These are phyloP conservation scores for Boletus reticuloceps DNA, from an alignment of 768 basidiomycete genomes.

Conservation along the genomic window DNA sequence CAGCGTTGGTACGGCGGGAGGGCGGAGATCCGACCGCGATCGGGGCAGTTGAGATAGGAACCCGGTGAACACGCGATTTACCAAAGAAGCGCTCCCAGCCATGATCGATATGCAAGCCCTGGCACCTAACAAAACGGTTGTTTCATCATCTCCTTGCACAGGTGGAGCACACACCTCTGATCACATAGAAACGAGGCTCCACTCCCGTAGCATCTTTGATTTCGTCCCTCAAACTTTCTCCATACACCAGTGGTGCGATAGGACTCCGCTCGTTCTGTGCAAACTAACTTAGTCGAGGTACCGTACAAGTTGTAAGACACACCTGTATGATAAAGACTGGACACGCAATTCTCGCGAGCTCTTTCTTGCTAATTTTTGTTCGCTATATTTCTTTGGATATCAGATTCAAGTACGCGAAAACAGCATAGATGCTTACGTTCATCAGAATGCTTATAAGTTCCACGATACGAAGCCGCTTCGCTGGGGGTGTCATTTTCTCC, in stretches of 20 bases:
- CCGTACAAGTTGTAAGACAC: slow-evolving; percentile 8
- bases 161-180: slow-evolving; percentile 49
- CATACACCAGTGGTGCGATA: slow-evolving; percentile 51
- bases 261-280: slow-evolving; percentile 59
- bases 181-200: slow-evolving; percentile 52
- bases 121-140: slow-evolving; percentile 40
- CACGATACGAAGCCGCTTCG: slow-evolving; percentile 47
- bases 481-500: slow-evolving; percentile 55
- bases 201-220: slow-evolving; percentile 45
- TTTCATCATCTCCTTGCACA: not conserved
- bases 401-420: not conserved
- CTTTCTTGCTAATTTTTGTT: slow-evolving; percentile 45
- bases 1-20: slow-evolving; percentile 31
- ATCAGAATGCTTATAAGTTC: slow-evolving; percentile 55
- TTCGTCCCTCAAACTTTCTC: slow-evolving; percentile 49
- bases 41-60: slow-evolving; percentile 59
- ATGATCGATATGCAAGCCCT: slow-evolving; percentile 53
- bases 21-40: slow-evolving; percentile 45
- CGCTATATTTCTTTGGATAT: slow-evolving; percentile 40
- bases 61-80: slow-evolving; percentile 60
- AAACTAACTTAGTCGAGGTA: slow-evolving; percentile 1
- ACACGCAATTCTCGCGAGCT: slow-evolving; percentile 51
- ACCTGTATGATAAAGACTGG: slow-evolving; percentile 74
- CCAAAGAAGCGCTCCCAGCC: slow-evolving; percentile 55
- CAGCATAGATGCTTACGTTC: slow-evolving; percentile 42